Evolutionary conservation across 495 filamentous ascomycete genomes (phyloP).

Genomic region (Podospora tetraspora): DNA sequence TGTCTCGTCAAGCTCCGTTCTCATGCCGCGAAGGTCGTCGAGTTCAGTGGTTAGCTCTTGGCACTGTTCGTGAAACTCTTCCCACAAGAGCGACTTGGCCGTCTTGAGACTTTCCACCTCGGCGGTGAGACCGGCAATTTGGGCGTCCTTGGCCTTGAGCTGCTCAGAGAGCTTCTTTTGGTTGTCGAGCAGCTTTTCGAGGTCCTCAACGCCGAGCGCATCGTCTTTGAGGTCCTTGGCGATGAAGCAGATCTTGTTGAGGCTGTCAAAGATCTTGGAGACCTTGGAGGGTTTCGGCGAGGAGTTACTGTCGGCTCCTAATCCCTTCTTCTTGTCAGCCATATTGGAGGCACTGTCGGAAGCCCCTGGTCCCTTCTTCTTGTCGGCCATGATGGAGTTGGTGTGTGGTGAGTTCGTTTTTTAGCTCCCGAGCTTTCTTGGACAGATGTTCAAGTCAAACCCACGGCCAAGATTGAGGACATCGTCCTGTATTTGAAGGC

Average conservation of each 20-base stretch:
- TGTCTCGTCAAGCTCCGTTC: neutral
- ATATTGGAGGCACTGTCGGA: neutral
- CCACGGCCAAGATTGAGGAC: neutral
- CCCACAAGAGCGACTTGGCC: slow-evolving; percentile 3
- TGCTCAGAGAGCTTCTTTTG: neutral
- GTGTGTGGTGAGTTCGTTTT: neutral
- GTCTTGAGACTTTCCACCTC: neutral
- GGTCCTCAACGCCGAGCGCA: neutral
- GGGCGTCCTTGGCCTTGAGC: neutral
- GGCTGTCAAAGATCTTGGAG: slow-evolving; percentile 4
- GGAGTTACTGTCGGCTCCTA: neutral
- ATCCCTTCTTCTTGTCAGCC: slow-evolving; percentile 1
- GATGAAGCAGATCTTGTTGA: slow-evolving; percentile 6
- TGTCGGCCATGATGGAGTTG: neutral
- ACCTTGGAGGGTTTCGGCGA: neutral
- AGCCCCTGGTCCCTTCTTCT: neutral
- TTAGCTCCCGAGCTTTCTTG: neutral
- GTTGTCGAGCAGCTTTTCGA: slow-evolving; percentile 2
- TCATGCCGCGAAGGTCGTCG: neutral
- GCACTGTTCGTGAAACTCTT: slow-evolving; percentile 1
- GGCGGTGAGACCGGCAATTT: neutral
- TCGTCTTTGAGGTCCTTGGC: slow-evolving; percentile 5
- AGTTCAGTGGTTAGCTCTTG: neutral
- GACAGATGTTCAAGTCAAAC: neutral
- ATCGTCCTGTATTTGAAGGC: neutral